Evolutionary conservation across 306 rosid genomes (phyloP).

Genomic region (Delonix regia): DNA sequence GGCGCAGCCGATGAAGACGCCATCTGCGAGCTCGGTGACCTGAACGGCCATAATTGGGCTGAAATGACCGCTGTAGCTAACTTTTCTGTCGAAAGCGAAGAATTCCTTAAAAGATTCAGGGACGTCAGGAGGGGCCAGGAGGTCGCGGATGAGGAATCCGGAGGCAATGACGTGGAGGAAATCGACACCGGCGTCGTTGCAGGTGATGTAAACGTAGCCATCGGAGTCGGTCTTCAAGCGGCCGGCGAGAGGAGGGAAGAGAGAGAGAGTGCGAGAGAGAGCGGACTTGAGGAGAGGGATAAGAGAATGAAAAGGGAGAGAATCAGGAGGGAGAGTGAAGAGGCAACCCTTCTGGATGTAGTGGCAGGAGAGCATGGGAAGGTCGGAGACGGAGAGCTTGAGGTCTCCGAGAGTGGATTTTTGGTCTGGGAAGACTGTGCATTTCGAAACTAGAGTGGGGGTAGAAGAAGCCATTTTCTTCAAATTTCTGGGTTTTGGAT

Average conservation of each 20-base stretch:
- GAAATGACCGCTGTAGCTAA: conserved; percentile 66
- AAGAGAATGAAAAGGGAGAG: conserved; percentile 36
- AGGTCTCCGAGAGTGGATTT: conserved; percentile 53
- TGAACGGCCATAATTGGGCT: conserved; percentile 68
- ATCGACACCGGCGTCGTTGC: conserved; percentile 78
- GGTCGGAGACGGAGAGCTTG: conserved; percentile 82
- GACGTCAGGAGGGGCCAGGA: conserved; percentile 55
- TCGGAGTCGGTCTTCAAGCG: conserved; percentile 50
- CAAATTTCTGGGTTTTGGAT: neutral
- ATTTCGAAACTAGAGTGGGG: conserved; percentile 45
- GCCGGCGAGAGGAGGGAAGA: conserved; percentile 83
- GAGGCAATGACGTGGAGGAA: conserved; percentile 61
- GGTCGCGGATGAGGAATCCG: conserved; percentile 36
- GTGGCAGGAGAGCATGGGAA: conserved; percentile 80
- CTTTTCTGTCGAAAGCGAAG: conserved; percentile 61
- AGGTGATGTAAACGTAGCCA: conserved; percentile 62
- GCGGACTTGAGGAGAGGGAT: conserved; percentile 46
- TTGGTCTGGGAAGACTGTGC: conserved; percentile 59
- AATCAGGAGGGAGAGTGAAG: conserved; percentile 55
- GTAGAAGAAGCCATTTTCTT: conserved; percentile 23
- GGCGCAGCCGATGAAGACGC: conserved; percentile 73
- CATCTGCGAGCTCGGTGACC: conserved; percentile 71
- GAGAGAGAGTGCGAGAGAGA: conserved; percentile 67
- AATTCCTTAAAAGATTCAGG: conserved; percentile 46
- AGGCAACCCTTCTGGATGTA: conserved; percentile 88